Evolutionary conservation across 2,329 filamentous ascomycete genomes (phyloP), one percentile per base, ranked within the genome.

Genomic region (Cladosporium sp.): DNA sequence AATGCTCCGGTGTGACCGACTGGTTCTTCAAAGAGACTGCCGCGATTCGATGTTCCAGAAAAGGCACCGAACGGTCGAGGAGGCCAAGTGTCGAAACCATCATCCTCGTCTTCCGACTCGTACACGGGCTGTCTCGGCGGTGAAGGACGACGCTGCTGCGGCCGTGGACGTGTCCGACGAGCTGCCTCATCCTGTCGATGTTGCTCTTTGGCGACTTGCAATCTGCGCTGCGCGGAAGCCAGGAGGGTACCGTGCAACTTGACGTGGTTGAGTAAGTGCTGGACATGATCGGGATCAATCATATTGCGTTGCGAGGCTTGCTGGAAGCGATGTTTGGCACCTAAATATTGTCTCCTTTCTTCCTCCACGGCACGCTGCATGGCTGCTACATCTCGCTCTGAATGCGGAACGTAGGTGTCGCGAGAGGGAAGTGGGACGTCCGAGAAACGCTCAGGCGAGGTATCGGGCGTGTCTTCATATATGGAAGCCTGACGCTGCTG

Each of bases 221-320:
- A 17, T 22, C 32, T 48, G 3, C 45, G 45, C 38, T 48, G 45
- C 18, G 45, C 45, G 12, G 45, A 48, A n/a, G 45, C 45, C 37
- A 48, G 18, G 4, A 41, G 29, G 13, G 45, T 38, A 9, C 45
- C 45, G 34, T 48, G 60, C 5, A 43, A 22, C 34, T 59, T 61
- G 40, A 64, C 49, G 32, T 61, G 57, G 29, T 65, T 55, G 7
- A 64, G 40, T 32, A 64, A 45, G 5, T 45, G 43, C 22, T 63
- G 58, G 2, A 65, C 44, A 43, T 58, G 45, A 13, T 43, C 34
- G 2, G 61, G 57, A 36, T 56, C 55, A 34, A 60, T 45, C 12
- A 47, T 50, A 8, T 50, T 52, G 38, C 58, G 57, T 29, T 58
- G 50, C 2, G 61, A 60, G 36, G 61, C 60, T 22, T 60, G 55